Conservation (phyloP, 352 stramenopile genomes). For the Elongisporangium undulatum region DNA sequence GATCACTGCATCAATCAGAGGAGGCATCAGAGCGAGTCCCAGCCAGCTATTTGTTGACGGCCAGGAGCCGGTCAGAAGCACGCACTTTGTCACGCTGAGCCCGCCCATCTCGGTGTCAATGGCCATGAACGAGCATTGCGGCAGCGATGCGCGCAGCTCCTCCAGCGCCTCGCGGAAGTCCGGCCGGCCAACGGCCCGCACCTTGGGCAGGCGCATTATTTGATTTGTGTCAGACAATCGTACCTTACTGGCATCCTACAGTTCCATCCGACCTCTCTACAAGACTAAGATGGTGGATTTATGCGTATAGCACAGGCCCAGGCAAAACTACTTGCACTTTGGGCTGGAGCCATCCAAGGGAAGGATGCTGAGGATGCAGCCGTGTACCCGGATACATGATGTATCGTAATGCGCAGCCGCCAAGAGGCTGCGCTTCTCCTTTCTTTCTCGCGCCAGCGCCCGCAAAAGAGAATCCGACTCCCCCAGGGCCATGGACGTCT, state of each 20-base stretch:
- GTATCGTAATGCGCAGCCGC: too few species aligned
- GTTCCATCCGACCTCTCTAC: background rate
- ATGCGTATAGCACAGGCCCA: background rate
- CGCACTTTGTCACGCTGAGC: slow-evolving; percentile 62
- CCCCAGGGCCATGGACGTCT: background rate
- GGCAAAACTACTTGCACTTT: background rate
- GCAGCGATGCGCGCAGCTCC: slow-evolving; percentile 25
- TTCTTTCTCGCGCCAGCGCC: background rate
- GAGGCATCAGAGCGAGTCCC: background rate
- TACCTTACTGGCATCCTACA: background rate
- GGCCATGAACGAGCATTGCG: slow-evolving; percentile 52
- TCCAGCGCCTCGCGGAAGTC: slow-evolving; percentile 16
- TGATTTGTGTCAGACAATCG: background rate
- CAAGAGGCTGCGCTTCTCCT: background rate
- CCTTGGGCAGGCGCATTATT: slow-evolving; percentile 1
- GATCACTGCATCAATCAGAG: slow-evolving; percentile 15
- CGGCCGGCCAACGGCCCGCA: slow-evolving; percentile 15
- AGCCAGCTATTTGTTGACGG: slow-evolving; percentile 9
- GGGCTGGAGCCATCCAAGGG: background rate
- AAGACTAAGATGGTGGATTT: background rate
- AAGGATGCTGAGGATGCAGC: background rate
- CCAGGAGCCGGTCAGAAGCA: slow-evolving; percentile 9
- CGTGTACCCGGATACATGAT: too few species aligned
- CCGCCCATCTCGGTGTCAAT: slow-evolving; percentile 79
- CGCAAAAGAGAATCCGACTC: background rate